These are phyloP conservation scores for Nitzschia palea DNA, from an alignment of 108 stramenopile species.

Conservation along the genomic window DNA sequence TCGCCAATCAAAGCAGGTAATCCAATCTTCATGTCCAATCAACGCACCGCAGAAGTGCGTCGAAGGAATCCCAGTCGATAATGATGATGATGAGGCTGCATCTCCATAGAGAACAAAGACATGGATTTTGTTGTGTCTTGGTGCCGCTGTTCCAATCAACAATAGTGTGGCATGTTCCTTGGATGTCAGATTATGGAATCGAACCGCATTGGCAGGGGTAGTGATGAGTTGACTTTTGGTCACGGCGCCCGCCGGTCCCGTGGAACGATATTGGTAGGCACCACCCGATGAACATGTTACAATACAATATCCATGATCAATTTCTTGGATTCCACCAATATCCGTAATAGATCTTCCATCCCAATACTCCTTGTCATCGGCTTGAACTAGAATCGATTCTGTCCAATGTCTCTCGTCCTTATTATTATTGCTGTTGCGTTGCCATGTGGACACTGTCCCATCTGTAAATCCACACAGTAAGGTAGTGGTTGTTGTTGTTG, in stretches of 20 bases:
- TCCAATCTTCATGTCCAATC: constrained; percentile 87
- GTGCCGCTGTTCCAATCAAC: constrained; percentile 72
- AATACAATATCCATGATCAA: not conserved
- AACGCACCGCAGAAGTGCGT: constrained; percentile 50
- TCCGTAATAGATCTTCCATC: constrained; percentile 42
- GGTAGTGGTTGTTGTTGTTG: not conserved
- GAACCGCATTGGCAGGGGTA: constrained; percentile 45
- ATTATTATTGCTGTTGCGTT: not conserved
- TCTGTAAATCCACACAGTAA: constrained; percentile 70
- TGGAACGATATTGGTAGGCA: constrained; percentile 5
- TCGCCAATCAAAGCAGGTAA: constrained; percentile 73
- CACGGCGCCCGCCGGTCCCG: not conserved
- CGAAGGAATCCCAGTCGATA: not conserved
- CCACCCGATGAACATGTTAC: constrained; percentile 42
- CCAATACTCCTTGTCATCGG: constrained; percentile 2
- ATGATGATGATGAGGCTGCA: not conserved
- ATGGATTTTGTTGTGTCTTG: constrained; percentile 77
- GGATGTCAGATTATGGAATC: constrained; percentile 23
- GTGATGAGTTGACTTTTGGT: not conserved
- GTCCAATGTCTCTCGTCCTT: constrained; percentile 8
- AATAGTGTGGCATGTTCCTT: constrained; percentile 18
- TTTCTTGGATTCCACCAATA: constrained; percentile 32
- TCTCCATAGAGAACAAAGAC: constrained; percentile 42
- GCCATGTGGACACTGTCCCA: constrained; percentile 74
- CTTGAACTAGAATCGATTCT: constrained; percentile 10